These are phyloP conservation scores for Phytophthora palmivora DNA, from an alignment of 352 stramenopile genomes.

Conservation along the genomic window DNA sequence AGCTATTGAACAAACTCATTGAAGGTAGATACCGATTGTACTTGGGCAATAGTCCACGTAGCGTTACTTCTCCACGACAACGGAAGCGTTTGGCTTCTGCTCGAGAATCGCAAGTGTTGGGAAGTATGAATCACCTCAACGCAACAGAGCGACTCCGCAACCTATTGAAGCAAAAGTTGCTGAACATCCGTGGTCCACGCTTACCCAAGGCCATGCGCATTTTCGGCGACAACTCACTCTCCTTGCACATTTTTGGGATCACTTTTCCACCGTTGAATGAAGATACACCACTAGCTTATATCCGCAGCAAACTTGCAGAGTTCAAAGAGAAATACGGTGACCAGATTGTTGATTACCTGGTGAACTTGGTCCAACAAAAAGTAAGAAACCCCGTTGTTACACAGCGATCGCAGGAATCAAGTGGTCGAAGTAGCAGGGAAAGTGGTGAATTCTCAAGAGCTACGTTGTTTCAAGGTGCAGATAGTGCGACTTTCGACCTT, in stretches of 20 bases:
- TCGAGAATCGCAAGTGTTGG: conserved; percentile 23
- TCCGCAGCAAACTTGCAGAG: conserved; percentile 55
- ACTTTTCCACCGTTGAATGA: conserved; percentile 66
- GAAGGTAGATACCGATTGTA: conserved; percentile 64
- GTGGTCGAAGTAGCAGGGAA: conserved; percentile 10
- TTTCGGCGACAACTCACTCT: conserved; percentile 58
- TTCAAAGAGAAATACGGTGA: conserved; percentile 65
- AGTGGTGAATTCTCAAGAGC: conserved; percentile 32
- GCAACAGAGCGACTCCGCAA: conserved; percentile 56
- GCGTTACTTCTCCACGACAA: conserved; percentile 43
- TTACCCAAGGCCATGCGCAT: conserved; percentile 65
- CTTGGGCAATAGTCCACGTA: conserved; percentile 72
- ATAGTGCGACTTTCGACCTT: conserved; percentile 64
- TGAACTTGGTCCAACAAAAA: conserved; percentile 50
- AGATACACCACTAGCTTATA: conserved; percentile 68
- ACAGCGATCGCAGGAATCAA: conserved; percentile 11
- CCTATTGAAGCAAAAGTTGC: conserved; percentile 63
- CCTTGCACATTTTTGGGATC: conserved; percentile 60
- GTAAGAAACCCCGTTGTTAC: conserved; percentile 15
- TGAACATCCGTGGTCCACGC: conserved; percentile 57
- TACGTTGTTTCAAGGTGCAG: conserved; percentile 48
- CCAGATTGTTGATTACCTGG: conserved; percentile 65
- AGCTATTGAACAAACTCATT: conserved; percentile 49
- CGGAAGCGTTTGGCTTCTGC: conserved; percentile 32
- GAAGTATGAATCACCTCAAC: conserved; percentile 34